These are phyloP conservation scores for Ustilago shanxiensis DNA, from an alignment of 1,284 basidiomycete genomes.

Conservation along the genomic window DNA sequence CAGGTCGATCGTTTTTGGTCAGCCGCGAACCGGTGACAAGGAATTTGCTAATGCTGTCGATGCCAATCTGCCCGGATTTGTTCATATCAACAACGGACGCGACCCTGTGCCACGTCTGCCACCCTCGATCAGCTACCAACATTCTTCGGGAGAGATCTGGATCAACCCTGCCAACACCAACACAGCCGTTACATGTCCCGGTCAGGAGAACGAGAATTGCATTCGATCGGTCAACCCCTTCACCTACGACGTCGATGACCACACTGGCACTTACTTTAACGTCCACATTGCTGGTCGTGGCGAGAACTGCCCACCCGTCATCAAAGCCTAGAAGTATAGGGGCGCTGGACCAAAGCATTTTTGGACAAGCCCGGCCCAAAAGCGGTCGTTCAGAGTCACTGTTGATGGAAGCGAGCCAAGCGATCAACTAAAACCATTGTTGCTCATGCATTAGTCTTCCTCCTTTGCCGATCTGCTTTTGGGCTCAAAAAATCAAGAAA, in stretches of 20 bases:
- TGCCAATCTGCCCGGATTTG: constrained; percentile 43
- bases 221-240: constrained; percentile 40
- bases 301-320: constrained; percentile 51
- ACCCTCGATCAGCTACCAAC: constrained; percentile 52
- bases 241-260: constrained; percentile 48
- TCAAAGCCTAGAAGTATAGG: constrained; percentile 4
- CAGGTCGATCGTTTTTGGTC: constrained; percentile 54
- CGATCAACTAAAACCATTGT: too few species aligned
- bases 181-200: constrained; percentile 55
- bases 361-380: not conserved
- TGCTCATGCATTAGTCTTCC: constrained; percentile 3
- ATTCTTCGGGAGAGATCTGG: constrained; percentile 58
- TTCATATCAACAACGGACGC: constrained; percentile 54
- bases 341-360: not conserved
- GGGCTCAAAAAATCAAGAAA: not conserved
- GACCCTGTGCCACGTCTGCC: constrained; percentile 59
- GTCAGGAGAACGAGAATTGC: constrained; percentile 65
- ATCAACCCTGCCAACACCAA: constrained; percentile 56
- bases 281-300: constrained; percentile 57
- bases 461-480: constrained; percentile 10
- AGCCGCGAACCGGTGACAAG: constrained; percentile 56
- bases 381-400: not conserved
- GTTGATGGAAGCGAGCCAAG: not conserved
- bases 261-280: constrained; percentile 62
- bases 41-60: constrained; percentile 57